These are phyloP conservation scores for Uronychia binucleata DNA, from an alignment of 73 alveolate genomes.

Conservation along the genomic window DNA sequence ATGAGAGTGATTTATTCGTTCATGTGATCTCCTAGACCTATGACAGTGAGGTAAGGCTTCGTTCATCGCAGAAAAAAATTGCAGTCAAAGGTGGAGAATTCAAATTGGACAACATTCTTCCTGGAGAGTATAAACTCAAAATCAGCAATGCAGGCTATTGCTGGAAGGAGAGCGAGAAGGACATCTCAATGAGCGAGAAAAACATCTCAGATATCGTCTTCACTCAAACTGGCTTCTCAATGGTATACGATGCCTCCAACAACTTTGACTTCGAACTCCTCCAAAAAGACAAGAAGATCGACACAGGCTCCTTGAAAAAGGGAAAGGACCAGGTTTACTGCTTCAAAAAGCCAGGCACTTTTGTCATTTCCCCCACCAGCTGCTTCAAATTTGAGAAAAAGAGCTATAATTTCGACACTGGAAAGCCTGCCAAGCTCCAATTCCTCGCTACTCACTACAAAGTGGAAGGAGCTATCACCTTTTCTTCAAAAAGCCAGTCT, in stretches of 20 bases:
- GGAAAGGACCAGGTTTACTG: conserved; percentile 57
- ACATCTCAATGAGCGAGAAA: conserved; percentile 48
- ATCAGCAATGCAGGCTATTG: conserved; percentile 64
- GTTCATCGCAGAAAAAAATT: conserved; percentile 19
- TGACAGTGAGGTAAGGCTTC: too few species aligned
- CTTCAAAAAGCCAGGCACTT: conserved; percentile 63
- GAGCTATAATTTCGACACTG: conserved; percentile 61
- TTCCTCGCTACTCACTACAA: conserved; percentile 26
- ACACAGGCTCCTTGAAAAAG: conserved; percentile 42
- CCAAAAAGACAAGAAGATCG: conserved; percentile 38
- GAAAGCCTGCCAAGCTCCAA: not conserved
- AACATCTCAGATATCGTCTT: conserved; percentile 54
- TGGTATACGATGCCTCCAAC: conserved; percentile 62
- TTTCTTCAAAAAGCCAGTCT: not conserved
- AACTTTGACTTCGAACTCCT: conserved; percentile 49
- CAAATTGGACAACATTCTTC: conserved; percentile 57
- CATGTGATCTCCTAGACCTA: conserved; percentile 38
- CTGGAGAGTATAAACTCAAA: conserved; percentile 63
- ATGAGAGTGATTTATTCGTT: conserved; percentile 53
- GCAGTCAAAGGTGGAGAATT: conserved; percentile 49
- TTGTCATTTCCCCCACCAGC: conserved; percentile 60
- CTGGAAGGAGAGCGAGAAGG: conserved; percentile 57
- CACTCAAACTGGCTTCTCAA: conserved; percentile 65
- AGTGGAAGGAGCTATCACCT: conserved; percentile 20
- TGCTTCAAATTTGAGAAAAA: conserved; percentile 65